Evolutionary conservation across 345 rosid species (phyloP), one percentile per base, ranked within the genome.

Genomic region (Salix exigua): DNA sequence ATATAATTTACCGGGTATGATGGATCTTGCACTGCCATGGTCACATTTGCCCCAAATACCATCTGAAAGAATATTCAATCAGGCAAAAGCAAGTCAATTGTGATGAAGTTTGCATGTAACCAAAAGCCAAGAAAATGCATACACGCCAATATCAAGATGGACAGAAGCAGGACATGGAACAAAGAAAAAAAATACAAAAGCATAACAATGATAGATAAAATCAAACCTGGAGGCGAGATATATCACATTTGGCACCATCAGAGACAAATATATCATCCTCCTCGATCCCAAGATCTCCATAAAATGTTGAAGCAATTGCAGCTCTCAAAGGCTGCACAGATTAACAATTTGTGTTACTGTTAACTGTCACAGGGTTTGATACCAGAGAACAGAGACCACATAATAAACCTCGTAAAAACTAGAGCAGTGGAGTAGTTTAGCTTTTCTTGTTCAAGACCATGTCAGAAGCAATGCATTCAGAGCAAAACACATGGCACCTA

Each of bases 161-260:
- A 68, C 33, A 21, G 48, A 23, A 46, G 46, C 7, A 7, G 18
- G 5, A 33, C 30, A 38, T 0, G 40, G 8, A 58, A 70, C 17
- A 23, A 26, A 33, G 74, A n/a, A 40, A 12, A 25, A 68, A 53
- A 66, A 55, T 33, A 33, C 48, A 73, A 48, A 72, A 44, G 66
- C 69, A 30, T 48, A 48, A 6, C 46, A 68, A 31, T 4, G 1
- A 26, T 77, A 70, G 2, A 21, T 23, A 37, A 44, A 48, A 63
- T 66, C 72, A 73, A 66, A 96, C 99, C 99, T 96, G 98, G 70
- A 96, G 99, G 38, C 99, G 98, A 46, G 96, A 88, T 77, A 93
- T 96, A 70, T 96, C 98, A 80, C 98, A 92, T 79, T 96, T 93
- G 73, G 99, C 99, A 87, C 98, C 99, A 86, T 96, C 98, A 72